Evolutionary conservation across 768 basidiomycete species (phyloP), one percentile per base, ranked within the genome.

Genomic region (Tulasnella sp.): DNA sequence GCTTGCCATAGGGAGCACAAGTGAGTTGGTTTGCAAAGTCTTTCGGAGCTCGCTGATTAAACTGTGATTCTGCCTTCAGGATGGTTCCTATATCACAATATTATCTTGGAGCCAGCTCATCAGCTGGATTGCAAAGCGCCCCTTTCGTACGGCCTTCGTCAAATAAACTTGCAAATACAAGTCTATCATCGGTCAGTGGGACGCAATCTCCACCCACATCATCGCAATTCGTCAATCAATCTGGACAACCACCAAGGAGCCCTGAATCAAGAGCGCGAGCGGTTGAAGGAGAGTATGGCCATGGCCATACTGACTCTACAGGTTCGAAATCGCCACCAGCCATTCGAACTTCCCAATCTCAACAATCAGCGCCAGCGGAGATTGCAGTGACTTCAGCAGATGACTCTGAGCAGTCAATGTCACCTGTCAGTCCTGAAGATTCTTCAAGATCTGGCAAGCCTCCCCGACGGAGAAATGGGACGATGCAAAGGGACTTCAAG

Each of bases 61-160:
- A 24, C n/a, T n/a, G n/a, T n/a, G n/a, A n/a, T n/a, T n/a, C n/a
- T n/a, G n/a, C n/a, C n/a, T 31, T 1, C 52, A 88, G 86, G 61
- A 89, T 93, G 83, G 76, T 92, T 7, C 83, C 89, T 4, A 91
- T 91, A 53, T 76, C 81, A 1, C 69, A 73, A 15, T 88, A 78
- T 62, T 89, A 89, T 60, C 78, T 89, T n/a, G 84, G 84, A 16
- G 72, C 77, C 12, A 75, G 15, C 24, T 69, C n/a, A n/a, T n/a
- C 72, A 75, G 0, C 65, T 68, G 1, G 64, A 72, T 5, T 71
- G 76, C 0, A 63, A 77, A 2, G 64, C 58, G 39, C 45, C 60
- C 3, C 48, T 61, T 24, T 58, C 70, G 1, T 66, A 70, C 63
- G 66, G 69, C 43, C 73, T 83, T 4, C 77, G 81, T 0, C 79